phyloP scores from a whole-genome alignment of 257 asterid genomes.

The Jaltomata sinuosa region DNA sequence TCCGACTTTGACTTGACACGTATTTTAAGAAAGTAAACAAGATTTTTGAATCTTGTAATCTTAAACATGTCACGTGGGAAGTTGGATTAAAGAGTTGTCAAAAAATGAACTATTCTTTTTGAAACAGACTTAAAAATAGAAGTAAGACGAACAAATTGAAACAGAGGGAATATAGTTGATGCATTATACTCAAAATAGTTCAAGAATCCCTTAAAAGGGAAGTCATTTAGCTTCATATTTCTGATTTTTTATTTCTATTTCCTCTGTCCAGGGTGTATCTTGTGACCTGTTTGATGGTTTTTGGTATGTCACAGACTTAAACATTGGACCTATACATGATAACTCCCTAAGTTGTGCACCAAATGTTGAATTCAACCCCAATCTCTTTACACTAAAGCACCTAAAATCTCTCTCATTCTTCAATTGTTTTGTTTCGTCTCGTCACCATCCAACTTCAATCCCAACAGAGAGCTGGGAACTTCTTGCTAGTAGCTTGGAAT shows the following conservation, averaged over 20 bases:
- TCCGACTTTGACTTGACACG: background rate
- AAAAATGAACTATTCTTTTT: background rate
- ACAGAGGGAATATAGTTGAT: background rate
- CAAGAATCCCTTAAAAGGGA: background rate
- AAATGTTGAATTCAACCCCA: constrained; percentile 40
- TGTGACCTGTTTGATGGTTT: constrained; percentile 79
- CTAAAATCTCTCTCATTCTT: constrained; percentile 67
- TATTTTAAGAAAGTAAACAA: background rate
- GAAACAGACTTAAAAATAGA: too few relatives aligned
- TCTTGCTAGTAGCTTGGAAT: constrained; percentile 41
- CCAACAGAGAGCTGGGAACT: constrained; percentile 53
- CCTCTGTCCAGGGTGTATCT: constrained; percentile 70
- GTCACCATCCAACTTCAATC: constrained; percentile 27
- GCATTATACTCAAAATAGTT: background rate
- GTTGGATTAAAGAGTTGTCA: too few relatives aligned
- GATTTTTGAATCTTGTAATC: too few relatives aligned
- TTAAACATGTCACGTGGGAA: too few relatives aligned
- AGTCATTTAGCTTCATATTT: background rate
- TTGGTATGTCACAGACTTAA: constrained; percentile 81
- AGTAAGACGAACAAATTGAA: background rate
- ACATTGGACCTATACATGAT: constrained; percentile 77
- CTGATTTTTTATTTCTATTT: background rate
- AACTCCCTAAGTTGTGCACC: constrained; percentile 73
- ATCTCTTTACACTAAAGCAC: constrained; percentile 47
- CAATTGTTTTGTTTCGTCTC: constrained; percentile 48